These are phyloP conservation scores for Jacaranda mimosifolia DNA, from an alignment of 257 asterid species.

Conservation along the genomic window DNA sequence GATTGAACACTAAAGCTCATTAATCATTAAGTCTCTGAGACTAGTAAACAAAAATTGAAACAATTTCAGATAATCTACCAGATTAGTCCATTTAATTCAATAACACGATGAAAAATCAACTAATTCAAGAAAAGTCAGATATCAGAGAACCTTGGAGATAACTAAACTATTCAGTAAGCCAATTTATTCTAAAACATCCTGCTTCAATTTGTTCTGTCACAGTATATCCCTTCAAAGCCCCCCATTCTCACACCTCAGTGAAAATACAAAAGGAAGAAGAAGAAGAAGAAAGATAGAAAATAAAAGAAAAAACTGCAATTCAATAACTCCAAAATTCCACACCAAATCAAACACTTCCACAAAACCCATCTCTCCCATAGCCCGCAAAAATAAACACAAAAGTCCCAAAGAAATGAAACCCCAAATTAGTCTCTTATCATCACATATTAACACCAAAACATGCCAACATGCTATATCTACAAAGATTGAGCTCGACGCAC, in stretches of 20 bases:
- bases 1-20: constrained; percentile 21
- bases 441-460: neutral
- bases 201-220: neutral
- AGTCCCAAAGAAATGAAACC: neutral
- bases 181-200: neutral
- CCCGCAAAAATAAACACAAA: constrained; percentile 22
- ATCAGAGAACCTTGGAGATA: neutral
- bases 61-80: neutral
- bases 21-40: neutral
- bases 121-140: neutral
- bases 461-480: neutral
- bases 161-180: neutral
- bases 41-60: neutral
- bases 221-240: constrained; percentile 24
- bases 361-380: constrained; percentile 4
- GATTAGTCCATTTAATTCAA: constrained; percentile 14
- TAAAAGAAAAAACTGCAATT: neutral
- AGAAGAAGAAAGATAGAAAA: too few relatives aligned
- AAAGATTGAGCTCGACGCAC: constrained; percentile 35
- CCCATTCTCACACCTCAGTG: constrained; percentile 7
- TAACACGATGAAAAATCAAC: constrained; percentile 5
- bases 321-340: constrained; percentile 22
- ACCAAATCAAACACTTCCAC: constrained; percentile 26
- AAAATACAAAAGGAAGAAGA: neutral
- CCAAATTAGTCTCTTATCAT: neutral